Conservation (phyloP, 306 rosid species). For the Senna tora region DNA sequence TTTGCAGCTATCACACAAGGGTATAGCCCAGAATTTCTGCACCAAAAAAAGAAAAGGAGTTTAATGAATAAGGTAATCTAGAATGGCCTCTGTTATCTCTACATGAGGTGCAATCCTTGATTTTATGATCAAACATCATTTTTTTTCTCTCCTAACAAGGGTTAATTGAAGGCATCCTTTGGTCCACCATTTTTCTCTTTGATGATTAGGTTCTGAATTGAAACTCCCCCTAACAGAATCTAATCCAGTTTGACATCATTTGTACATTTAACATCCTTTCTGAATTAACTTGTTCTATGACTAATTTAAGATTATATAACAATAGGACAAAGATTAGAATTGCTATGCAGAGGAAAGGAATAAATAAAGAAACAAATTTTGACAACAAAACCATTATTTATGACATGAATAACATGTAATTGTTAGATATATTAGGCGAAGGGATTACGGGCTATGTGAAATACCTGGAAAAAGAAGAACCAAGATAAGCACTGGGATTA, state of each 20-base stretch:
- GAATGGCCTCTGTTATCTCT: background rate
- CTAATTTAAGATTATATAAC: background rate
- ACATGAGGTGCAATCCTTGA: background rate
- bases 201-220: too few relatives aligned
- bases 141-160: background rate
- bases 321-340: background rate
- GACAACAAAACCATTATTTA: background rate
- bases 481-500: conserved; percentile 69
- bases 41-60: background rate
- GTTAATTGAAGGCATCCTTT: background rate
- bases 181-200: background rate
- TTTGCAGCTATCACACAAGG: conserved; percentile 92
- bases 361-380: background rate
- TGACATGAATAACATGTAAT: background rate
- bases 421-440: background rate
- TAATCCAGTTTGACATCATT: too few relatives aligned
- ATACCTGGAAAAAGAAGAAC: conserved; percentile 73
- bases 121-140: background rate
- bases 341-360: background rate
- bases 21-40: conserved; percentile 66
- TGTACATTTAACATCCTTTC: background rate
- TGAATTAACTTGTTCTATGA: background rate
- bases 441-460: background rate
- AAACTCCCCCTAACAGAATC: background rate
- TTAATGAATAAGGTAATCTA: background rate